Percentiles rank a stretch among this genome's conserved stretches.
Evolutionary conservation across 1,139 yeast genomes (phyloP).

Genomic region (Suhomyces terraborum): DNA sequence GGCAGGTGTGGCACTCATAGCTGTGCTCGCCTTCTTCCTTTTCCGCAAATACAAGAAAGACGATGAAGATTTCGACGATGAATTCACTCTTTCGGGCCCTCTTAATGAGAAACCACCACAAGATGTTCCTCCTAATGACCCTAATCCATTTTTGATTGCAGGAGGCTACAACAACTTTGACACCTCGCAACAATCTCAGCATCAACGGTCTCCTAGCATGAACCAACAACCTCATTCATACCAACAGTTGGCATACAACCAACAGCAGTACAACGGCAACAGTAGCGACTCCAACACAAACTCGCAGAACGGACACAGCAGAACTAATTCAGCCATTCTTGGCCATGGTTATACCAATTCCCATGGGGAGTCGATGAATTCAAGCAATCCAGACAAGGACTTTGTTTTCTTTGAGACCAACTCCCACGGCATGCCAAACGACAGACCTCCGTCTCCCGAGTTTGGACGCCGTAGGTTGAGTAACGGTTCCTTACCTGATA

Average conservation of each 20-base stretch:
- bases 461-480: constrained; percentile 58
- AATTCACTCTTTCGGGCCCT: constrained; percentile 40
- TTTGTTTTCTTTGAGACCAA: constrained; percentile 16
- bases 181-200: constrained; percentile 16
- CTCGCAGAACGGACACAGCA: constrained; percentile 18
- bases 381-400: constrained; percentile 30
- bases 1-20: constrained; percentile 42
- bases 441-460: constrained; percentile 27
- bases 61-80: constrained; percentile 42
- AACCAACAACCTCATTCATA: constrained; percentile 15
- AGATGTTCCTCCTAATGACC: constrained; percentile 15
- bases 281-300: constrained; percentile 15
- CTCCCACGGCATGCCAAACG: constrained; percentile 3
- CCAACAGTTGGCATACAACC: constrained; percentile 18
- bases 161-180: constrained; percentile 23
- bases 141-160: constrained; percentile 29
- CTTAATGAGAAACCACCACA: constrained; percentile 20
- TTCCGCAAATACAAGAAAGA: constrained; percentile 38
- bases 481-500: constrained; percentile 72
- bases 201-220: constrained; percentile 8
- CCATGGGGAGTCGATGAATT: constrained; percentile 26
- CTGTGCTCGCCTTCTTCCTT: constrained; percentile 41
- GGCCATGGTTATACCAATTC: constrained; percentile 13
- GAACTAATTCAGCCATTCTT: constrained; percentile 17
- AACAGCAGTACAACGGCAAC: constrained; percentile 10